Evolutionary conservation across 208 protist genomes (phyloP).

Genomic region (Wallacemonas sp.): DNA sequence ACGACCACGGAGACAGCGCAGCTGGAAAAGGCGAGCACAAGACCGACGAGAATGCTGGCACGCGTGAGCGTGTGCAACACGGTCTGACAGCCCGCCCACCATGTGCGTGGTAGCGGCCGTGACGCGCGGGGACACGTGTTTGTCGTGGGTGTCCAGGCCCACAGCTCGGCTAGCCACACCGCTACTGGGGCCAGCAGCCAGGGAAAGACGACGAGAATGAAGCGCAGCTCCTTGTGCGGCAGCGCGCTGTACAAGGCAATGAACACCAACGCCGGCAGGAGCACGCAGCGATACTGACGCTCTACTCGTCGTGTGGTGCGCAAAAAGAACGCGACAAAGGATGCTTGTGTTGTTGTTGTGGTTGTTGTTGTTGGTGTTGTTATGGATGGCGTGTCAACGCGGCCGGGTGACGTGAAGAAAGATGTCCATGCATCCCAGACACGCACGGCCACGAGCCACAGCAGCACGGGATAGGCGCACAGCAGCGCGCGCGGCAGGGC

Average conservation of each 20-base stretch:
- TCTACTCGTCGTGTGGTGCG: slow-evolving; percentile 7
- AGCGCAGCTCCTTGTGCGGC: slow-evolving; percentile 95
- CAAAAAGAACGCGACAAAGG: not conserved
- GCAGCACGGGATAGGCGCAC: slow-evolving; percentile 28
- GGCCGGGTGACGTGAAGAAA: no score
- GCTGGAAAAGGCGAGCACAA: slow-evolving; percentile 22
- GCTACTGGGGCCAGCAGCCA: slow-evolving; percentile 72
- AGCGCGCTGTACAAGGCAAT: slow-evolving; percentile 83
- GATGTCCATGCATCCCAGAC: no score
- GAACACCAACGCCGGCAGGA: slow-evolving; percentile 55
- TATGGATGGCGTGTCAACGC: no score
- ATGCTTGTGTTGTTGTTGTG: no score
- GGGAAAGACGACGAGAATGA: slow-evolving; percentile 91
- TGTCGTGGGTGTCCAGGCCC: not conserved
- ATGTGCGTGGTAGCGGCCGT: not conserved
- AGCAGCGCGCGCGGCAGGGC: slow-evolving; percentile 83
- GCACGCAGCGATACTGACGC: slow-evolving; percentile 4
- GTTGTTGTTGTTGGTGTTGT: no score
- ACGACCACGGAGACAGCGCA: slow-evolving; percentile 37
- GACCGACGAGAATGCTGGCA: slow-evolving; percentile 6
- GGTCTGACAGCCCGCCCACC: not conserved
- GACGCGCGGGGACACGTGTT: no score
- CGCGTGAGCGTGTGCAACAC: not conserved
- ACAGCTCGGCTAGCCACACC: slow-evolving; percentile 13
- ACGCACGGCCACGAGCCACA: slow-evolving; percentile 16